These are phyloP conservation scores for Aspergillus spinulosporus DNA, from an alignment of 2,329 filamentous ascomycete genomes.

Conservation along the genomic window DNA sequence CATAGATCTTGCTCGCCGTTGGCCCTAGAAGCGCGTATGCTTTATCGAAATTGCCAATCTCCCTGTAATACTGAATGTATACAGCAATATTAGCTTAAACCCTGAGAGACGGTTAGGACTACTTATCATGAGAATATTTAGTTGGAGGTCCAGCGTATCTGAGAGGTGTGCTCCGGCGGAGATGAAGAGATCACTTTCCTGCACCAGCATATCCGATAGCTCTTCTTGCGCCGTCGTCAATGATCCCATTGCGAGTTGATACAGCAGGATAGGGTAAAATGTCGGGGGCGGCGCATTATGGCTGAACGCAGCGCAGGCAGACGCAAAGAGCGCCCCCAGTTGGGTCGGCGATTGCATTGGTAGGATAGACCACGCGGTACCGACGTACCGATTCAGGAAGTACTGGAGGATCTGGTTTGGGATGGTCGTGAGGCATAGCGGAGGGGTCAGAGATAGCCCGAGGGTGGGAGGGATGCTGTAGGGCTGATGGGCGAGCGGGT, in stretches of 20 bases:
- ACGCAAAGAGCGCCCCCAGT: not conserved
- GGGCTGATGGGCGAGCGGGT: not conserved
- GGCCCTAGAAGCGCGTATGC: not conserved
- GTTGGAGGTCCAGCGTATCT: not conserved
- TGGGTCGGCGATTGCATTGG: not conserved
- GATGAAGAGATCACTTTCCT: not conserved
- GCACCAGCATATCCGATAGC: not conserved
- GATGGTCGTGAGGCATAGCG: not conserved
- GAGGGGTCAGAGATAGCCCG: not conserved
- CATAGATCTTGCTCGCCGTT: not conserved
- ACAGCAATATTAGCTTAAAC: not conserved
- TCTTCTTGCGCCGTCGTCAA: conserved; percentile 1
- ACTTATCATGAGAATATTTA: conserved; percentile 4
- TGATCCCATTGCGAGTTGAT: not conserved
- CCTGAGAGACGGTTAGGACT: not conserved
- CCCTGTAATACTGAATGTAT: not conserved
- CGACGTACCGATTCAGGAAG: conserved; percentile 1
- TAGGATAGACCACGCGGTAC: not conserved
- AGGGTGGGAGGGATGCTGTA: not conserved
- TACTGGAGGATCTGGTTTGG: not conserved
- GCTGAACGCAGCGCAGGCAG: not conserved
- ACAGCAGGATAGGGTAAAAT: not conserved
- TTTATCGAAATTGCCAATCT: conserved; percentile 5
- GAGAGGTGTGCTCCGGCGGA: not conserved
- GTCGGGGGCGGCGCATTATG: not conserved